Conservation (phyloP, 495 filamentous ascomycete genomes). For the Aspergillus nidulans region DNA sequence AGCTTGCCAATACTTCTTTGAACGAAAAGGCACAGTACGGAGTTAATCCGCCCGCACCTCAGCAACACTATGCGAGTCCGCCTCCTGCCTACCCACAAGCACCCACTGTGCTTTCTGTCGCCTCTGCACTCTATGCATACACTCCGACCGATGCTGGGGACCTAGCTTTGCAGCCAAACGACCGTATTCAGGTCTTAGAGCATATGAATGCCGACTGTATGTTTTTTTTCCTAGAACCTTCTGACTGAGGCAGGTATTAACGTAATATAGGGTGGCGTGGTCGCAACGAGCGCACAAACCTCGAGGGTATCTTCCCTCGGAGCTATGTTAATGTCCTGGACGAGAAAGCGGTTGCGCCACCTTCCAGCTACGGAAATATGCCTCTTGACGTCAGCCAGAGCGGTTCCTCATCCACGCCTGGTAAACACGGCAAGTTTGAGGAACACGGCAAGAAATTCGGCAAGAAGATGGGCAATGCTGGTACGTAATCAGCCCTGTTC, state of each 20-base stretch:
- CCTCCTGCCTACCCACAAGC: slow-evolving; percentile 51
- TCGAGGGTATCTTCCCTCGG: slow-evolving; percentile 86
- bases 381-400: slow-evolving; percentile 49
- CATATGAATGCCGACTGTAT: slow-evolving; percentile 94
- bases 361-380: slow-evolving; percentile 50
- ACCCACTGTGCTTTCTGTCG: slow-evolving; percentile 60
- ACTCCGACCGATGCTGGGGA: slow-evolving; percentile 73
- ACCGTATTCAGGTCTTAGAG: slow-evolving; percentile 72
- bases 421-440: slow-evolving; percentile 44
- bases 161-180: slow-evolving; percentile 67
- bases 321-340: slow-evolving; percentile 70
- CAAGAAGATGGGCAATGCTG: slow-evolving; percentile 54
- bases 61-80: slow-evolving; percentile 43
- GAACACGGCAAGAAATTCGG: slow-evolving; percentile 55
- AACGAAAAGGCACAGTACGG: slow-evolving; percentile 50
- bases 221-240: slow-evolving; percentile 8
- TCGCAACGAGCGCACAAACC: slow-evolving; percentile 68
- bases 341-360: slow-evolving; percentile 33
- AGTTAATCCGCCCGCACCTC: slow-evolving; percentile 13
- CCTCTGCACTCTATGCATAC: slow-evolving; percentile 83
- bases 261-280: slow-evolving; percentile 66
- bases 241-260: slow-evolving; percentile 20
- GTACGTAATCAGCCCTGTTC: slow-evolving; percentile 25
- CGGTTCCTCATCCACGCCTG: slow-evolving; percentile 25
- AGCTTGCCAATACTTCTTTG: slow-evolving; percentile 42